Evolutionary conservation across 768 basidiomycete genomes (phyloP), one percentile per base, ranked within the genome.

Genomic region (Phaeotremella fagi): DNA sequence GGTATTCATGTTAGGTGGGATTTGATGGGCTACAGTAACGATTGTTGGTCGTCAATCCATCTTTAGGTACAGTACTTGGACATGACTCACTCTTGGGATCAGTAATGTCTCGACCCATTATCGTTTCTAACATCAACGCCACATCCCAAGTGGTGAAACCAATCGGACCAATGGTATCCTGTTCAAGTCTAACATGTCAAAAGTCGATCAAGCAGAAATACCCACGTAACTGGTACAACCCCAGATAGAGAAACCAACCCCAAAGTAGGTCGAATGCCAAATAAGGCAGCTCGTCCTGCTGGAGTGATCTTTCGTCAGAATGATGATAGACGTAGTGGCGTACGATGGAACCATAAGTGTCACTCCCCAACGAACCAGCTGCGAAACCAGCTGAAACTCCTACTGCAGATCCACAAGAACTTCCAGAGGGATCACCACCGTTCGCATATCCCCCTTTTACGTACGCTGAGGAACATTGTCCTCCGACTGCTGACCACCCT

Each of bases 401-500:
- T 7, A 71, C 64, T 0, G 59, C 67, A 5, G 62, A 62, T 7
- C 70, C 70, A 35, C 58, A 50, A 4, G 60, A 63, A 9, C 59
- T 60, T 16, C 70, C 70, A 41, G 51, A 54, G 1, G 70, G 68
- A 44, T 69, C 58, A 12, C 56, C 62, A 11, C 66, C 66, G 6
- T 49, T 54, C 9, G 16, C 31, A 16, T 7, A 33, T 0, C 66
- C 68, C 26, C 63, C 63, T 12, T 54, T 50, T 7, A 65, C 63
- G 41, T 69, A 71, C 3, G 67, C 70, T 2, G 63, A 67, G 24
- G 45, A 47, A 2, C 56, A 57, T 42, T 69, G 67, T 9, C 64
- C 64, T 2, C 67, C 67, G 3, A 59, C 52, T 4, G 64, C 63
- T 1, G 63, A 65, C 28, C 66, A 59, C 18, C 61, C 61, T 15